Evolutionary conservation across 2,329 filamentous ascomycete species (phyloP), one percentile per base, ranked within the genome.

Genomic region (Phialocephala subalpina): DNA sequence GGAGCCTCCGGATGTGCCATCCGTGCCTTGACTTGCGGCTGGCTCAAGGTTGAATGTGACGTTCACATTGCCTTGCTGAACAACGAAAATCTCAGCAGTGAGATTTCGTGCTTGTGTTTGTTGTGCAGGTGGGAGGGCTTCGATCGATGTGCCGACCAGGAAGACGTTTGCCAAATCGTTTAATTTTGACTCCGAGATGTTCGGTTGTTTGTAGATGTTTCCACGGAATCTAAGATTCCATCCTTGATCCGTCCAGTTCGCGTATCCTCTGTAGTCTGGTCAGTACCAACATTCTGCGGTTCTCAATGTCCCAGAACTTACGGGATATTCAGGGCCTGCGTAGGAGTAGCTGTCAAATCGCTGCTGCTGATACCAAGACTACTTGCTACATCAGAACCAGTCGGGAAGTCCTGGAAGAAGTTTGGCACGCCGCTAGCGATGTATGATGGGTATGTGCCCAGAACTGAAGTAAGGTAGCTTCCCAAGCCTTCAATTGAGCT

Each of bases 191-290:
- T 87, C 82, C 1, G 84, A 85, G 38, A 91, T 89, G 66, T 92
- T 86, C 1, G 92, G 92, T 68, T 91, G 86, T 77, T 93, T 94
- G 82, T 90, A 94, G n/a, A 94, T 89, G 73, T 93, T 93, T 71
- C 92, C 92, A 70, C 91, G 92, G 68, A 94, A 87, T 33, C 91
- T 85, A 3, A 94, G 83, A 68, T 89, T 92, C 92, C 92, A 94
- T 38, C 90, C 90, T 65, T 87, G 78, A n/a, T 89, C 82, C 1
- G 92, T 94, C 88, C 90, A 94, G 69, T 94, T 94, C n/a, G 84
- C 92, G 70, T 91, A 91, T 12, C 82, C 81, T n/a, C 82, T 84
- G 60, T 12, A 61, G 25, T 29, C 20, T 29, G 25, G 42, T 70
- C 60, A 73, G 70, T 56, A 67, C 5, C 16, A 9, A 38, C 47